These are phyloP conservation scores for Neckera pumila DNA, from an alignment of 225 moss, liverwort and hornwort species.

Conservation along the genomic window DNA sequence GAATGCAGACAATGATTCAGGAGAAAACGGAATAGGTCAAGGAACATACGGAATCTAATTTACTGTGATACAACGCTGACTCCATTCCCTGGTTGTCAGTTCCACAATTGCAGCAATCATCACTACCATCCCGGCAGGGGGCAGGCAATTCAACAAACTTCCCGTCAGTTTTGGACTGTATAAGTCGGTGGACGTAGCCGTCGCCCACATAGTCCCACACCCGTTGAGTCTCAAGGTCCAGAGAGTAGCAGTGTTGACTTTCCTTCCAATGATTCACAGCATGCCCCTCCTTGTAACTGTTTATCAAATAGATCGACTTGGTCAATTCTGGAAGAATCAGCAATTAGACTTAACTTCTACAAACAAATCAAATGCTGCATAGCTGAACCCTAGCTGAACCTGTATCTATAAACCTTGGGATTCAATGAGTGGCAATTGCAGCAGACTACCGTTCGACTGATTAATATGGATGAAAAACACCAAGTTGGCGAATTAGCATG, in stretches of 20 bases:
- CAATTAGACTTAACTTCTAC: background rate
- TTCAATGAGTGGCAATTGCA: background rate
- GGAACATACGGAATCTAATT: slow-evolving; percentile 72
- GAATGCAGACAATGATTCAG: background rate
- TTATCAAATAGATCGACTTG: background rate
- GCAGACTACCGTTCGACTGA: background rate
- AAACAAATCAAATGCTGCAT: background rate
- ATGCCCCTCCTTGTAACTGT: slow-evolving; percentile 89
- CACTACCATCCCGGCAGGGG: slow-evolving; percentile 87
- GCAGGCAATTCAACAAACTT: slow-evolving; percentile 92
- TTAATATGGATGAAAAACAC: background rate
- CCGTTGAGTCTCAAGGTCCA: slow-evolving; percentile 91
- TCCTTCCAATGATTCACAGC: slow-evolving; percentile 97
- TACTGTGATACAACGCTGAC: slow-evolving; percentile 73
- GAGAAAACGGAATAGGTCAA: background rate
- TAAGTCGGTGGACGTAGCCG: slow-evolving; percentile 92
- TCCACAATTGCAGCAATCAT: slow-evolving; percentile 92
- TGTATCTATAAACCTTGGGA: background rate
- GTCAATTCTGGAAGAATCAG: slow-evolving; percentile 1
- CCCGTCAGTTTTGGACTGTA: slow-evolving; percentile 93
- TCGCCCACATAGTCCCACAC: slow-evolving; percentile 99
- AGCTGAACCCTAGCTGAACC: background rate
- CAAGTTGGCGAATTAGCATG: background rate
- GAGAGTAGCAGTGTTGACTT: slow-evolving; percentile 86
- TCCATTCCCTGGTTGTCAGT: slow-evolving; percentile 65